Evolutionary conservation across 305 asterid genomes (phyloP).

Genomic region (Monarda citriodora): DNA sequence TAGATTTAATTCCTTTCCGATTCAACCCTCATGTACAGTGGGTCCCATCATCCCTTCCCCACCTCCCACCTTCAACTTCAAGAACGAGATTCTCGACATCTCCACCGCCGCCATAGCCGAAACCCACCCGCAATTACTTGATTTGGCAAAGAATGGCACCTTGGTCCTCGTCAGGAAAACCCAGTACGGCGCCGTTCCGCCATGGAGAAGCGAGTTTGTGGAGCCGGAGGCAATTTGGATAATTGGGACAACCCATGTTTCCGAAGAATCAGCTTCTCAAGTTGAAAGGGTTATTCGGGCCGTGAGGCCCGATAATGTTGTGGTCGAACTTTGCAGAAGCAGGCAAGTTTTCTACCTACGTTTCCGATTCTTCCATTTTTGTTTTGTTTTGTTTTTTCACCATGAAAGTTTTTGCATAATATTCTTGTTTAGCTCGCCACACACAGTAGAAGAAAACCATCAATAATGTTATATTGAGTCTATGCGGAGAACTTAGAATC

Average conservation of each 20-base stretch:
- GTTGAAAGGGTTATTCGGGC: conserved; percentile 75
- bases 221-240: conserved; percentile 91
- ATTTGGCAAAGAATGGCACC: conserved; percentile 72
- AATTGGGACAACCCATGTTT: conserved; percentile 77
- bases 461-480: too few species aligned
- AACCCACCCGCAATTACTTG: conserved; percentile 68
- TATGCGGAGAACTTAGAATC: background rate
- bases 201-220: conserved; percentile 82
- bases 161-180: conserved; percentile 54
- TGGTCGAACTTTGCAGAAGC: conserved; percentile 95
- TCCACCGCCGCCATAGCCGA: conserved; percentile 59
- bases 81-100: conserved; percentile 38
- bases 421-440: background rate
- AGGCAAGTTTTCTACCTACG: conserved; percentile 53
- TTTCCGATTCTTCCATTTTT: background rate
- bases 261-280: conserved; percentile 52
- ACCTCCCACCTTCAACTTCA: conserved; percentile 65
- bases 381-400: too few species aligned
- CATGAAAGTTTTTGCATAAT: background rate
- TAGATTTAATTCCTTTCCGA: conserved; percentile 7
- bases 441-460: background rate
- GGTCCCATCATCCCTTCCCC: conserved; percentile 57
- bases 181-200: conserved; percentile 82
- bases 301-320: conserved; percentile 84
- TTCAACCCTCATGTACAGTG: conserved; percentile 15